These are phyloP conservation scores for Amborella trichopoda DNA, from an alignment of 164 flowering plant species.

Conservation along the genomic window DNA sequence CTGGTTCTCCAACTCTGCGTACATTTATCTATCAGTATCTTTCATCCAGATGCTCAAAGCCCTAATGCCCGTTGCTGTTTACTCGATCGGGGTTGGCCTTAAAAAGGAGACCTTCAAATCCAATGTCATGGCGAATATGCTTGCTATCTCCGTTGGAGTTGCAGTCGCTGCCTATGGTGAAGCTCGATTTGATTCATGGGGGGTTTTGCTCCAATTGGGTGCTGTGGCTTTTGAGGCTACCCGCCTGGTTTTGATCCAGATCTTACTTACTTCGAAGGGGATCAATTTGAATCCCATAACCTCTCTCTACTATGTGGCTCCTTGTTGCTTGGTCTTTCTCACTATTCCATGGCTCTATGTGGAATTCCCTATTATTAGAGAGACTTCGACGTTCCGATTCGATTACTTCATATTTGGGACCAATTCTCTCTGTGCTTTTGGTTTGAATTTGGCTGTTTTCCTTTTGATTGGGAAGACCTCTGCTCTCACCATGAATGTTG, in stretches of 20 bases:
- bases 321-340: conserved; percentile 30
- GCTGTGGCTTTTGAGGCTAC: conserved; percentile 42
- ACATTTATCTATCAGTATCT: conserved; percentile 34
- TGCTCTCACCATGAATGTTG: conserved; percentile 37
- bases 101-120: conserved; percentile 21
- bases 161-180: conserved; percentile 42
- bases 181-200: conserved; percentile 28
- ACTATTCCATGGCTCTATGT: conserved; percentile 28
- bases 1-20: conserved; percentile 41
- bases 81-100: conserved; percentile 23
- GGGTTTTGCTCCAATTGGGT: conserved; percentile 25
- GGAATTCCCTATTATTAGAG: conserved; percentile 22
- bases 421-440: conserved; percentile 32
- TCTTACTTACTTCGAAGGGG: conserved; percentile 29
- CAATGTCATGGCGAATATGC: conserved; percentile 25
- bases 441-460: conserved; percentile 30
- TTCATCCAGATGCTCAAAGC: conserved; percentile 47
- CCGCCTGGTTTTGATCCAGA: conserved; percentile 32
- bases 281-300: conserved; percentile 30
- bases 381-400: conserved; percentile 18
- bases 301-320: conserved; percentile 33
- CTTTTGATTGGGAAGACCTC: conserved; percentile 34
- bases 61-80: conserved; percentile 43
- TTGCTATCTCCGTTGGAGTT: conserved; percentile 32
- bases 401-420: conserved; percentile 30